A percentile compares a stretch with the other conserved stretches of the same genome.
Conservation (phyloP, 495 filamentous ascomycete species). For the Neurospora intermedia region DNA sequence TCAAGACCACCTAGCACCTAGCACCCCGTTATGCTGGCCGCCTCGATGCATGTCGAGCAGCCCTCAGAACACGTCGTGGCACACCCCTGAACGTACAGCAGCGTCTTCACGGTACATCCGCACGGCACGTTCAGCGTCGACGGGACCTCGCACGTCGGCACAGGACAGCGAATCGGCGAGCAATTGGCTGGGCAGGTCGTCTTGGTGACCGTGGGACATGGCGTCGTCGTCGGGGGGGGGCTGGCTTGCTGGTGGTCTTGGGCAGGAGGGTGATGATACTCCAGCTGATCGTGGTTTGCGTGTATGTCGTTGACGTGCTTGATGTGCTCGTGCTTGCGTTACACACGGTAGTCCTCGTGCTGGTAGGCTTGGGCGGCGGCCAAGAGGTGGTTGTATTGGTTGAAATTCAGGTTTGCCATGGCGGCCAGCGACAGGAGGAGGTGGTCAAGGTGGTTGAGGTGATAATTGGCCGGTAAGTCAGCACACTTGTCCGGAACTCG, state of each 20-base stretch:
- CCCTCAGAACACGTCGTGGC: conserved; percentile 25
- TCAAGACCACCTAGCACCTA: background rate
- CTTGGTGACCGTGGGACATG: conserved; percentile 30
- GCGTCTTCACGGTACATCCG: conserved; percentile 26
- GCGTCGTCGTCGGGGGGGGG: background rate
- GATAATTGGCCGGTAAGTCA: conserved; percentile 14
- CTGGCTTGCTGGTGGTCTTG: conserved; percentile 1
- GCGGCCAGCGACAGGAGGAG: conserved; percentile 3
- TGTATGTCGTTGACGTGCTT: conserved; percentile 2
- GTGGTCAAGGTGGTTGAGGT: conserved; percentile 4
- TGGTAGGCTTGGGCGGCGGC: background rate
- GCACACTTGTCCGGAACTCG: conserved; percentile 14
- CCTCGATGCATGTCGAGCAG: conserved; percentile 26
- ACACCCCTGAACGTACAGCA: conserved; percentile 31
- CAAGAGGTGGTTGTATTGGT: background rate
- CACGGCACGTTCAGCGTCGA: conserved; percentile 26
- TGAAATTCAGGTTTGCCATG: background rate
- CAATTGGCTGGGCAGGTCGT: conserved; percentile 30
- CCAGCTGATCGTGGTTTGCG: conserved; percentile 12
- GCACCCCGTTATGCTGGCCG: conserved; percentile 12
- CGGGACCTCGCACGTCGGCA: conserved; percentile 28
- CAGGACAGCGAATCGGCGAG: conserved; percentile 27
- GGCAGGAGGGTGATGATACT: conserved; percentile 18
- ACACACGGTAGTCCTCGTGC: background rate
- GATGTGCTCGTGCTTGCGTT: conserved; percentile 3